phyloP scores from a whole-genome alignment of 2,329 filamentous ascomycete genomes.

The Elsinoe australis region DNA sequence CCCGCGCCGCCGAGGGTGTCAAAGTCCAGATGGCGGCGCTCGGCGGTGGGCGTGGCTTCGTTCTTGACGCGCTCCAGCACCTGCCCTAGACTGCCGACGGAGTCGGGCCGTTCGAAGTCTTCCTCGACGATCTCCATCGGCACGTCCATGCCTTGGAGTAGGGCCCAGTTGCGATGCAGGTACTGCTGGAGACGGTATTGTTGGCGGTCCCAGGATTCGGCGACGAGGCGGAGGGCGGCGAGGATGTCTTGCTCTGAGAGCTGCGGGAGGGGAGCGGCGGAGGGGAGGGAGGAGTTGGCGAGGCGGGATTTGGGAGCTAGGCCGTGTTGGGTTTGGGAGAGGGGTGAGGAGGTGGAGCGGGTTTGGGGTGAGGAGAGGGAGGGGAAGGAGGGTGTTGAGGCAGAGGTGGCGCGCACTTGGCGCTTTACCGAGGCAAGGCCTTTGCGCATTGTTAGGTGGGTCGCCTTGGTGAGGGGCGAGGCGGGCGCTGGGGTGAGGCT shows the following conservation, averaged over 20 bases:
- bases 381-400: slow-evolving; percentile 28
- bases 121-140: slow-evolving; percentile 41
- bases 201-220: slow-evolving; percentile 45
- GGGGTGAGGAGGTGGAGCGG: slow-evolving; percentile 18
- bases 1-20: not conserved
- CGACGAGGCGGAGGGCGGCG: slow-evolving; percentile 40
- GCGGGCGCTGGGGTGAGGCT: slow-evolving; percentile 21
- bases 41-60: slow-evolving; percentile 39
- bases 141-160: slow-evolving; percentile 38
- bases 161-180: slow-evolving; percentile 40
- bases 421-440: slow-evolving; percentile 29
- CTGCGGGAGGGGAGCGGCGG: slow-evolving; percentile 22
- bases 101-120: slow-evolving; percentile 38
- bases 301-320: slow-evolving; percentile 5
- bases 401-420: slow-evolving; percentile 26
- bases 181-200: slow-evolving; percentile 41
- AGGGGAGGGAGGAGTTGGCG: slow-evolving; percentile 22
- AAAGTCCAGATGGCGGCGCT: slow-evolving; percentile 32
- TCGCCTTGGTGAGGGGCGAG: slow-evolving; percentile 21
- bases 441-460: slow-evolving; percentile 24
- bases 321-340: slow-evolving; percentile 24
- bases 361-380: slow-evolving; percentile 10
- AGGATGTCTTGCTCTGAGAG: slow-evolving; percentile 45
- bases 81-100: slow-evolving; percentile 34
- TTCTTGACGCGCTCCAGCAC: slow-evolving; percentile 38